These are phyloP conservation scores for Ceratobasidium sp. DNA, from an alignment of 1,284 basidiomycete genomes.

Conservation along the genomic window DNA sequence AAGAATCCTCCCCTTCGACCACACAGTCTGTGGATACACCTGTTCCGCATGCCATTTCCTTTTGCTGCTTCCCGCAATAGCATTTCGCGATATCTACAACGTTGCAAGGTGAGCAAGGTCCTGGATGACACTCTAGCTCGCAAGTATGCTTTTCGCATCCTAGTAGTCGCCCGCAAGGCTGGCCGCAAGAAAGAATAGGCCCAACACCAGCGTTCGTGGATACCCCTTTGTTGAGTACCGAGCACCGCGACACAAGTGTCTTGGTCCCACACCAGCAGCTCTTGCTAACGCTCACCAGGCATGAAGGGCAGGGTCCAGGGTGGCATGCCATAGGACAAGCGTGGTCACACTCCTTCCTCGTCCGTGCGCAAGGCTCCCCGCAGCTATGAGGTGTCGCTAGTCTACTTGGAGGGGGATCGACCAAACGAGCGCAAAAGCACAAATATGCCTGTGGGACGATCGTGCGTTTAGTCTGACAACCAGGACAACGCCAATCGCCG, in stretches of 20 bases:
- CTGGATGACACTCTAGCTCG: slow-evolving; percentile 76
- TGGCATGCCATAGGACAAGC: slow-evolving; percentile 80
- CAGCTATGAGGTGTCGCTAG: slow-evolving; percentile 87
- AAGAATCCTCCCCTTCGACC: slow-evolving; percentile 57
- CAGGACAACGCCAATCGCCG: slow-evolving; percentile 90
- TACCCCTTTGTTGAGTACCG: slow-evolving; percentile 60
- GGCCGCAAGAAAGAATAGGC: slow-evolving; percentile 73
- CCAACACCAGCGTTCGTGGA: slow-evolving; percentile 51
- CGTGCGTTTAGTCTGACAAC: slow-evolving; percentile 83
- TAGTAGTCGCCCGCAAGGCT: slow-evolving; percentile 71
- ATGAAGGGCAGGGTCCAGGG: slow-evolving; percentile 85
- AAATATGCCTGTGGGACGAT: slow-evolving; percentile 77
- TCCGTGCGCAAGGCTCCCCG: slow-evolving; percentile 79
- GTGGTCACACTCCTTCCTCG: slow-evolving; percentile 70
- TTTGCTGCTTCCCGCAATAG: slow-evolving; percentile 81
- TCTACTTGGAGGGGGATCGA: slow-evolving; percentile 77
- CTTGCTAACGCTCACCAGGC: slow-evolving; percentile 66
- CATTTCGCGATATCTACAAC: slow-evolving; percentile 71
- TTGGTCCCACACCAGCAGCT: slow-evolving; percentile 79
- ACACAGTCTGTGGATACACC: slow-evolving; percentile 55
- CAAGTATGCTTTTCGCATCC: slow-evolving; percentile 80
- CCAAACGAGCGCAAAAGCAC: slow-evolving; percentile 86
- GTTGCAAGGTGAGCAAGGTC: slow-evolving; percentile 75
- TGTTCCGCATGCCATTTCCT: slow-evolving; percentile 76
- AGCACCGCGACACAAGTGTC: slow-evolving; percentile 75